Conservation (phyloP, 1,139 yeast genomes). For the Debaryomyces robertsiae region DNA sequence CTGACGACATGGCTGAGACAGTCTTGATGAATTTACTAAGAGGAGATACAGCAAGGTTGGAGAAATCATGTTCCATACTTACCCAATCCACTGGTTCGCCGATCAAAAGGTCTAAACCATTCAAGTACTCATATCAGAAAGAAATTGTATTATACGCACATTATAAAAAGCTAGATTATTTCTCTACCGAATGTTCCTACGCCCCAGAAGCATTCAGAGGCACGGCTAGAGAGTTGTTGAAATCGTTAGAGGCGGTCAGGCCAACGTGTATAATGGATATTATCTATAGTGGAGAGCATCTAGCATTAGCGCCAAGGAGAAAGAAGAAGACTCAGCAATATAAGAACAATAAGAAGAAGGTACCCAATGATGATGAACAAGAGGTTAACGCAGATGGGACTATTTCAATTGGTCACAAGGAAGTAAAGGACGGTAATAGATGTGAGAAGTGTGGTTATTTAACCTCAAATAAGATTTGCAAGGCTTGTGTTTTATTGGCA, state of each 20-base stretch:
- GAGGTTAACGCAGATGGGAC: conserved; percentile 66
- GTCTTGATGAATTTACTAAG: conserved; percentile 90
- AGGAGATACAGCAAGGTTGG: conserved; percentile 95
- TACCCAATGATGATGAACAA: conserved; percentile 31
- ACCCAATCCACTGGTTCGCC: conserved; percentile 82
- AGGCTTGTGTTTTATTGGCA: conserved; percentile 86
- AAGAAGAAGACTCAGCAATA: conserved; percentile 32
- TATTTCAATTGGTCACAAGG: conserved; percentile 39
- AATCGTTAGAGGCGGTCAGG: conserved; percentile 84
- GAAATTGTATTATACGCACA: conserved; percentile 98
- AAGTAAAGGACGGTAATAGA: conserved; percentile 61
- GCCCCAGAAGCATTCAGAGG: conserved; percentile 99
- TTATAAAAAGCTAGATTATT: conserved; percentile 90
- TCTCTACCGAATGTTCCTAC: conserved; percentile 95
- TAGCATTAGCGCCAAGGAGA: conserved; percentile 63
- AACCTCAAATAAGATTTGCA: conserved; percentile 85
- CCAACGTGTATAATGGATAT: conserved; percentile 95
- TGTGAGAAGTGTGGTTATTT: conserved; percentile 93
- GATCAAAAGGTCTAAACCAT: conserved; percentile 89
- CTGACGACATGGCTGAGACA: conserved; percentile 99
- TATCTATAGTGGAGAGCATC: conserved; percentile 89
- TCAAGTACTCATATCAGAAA: conserved; percentile 94
- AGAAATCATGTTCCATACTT: conserved; percentile 84
- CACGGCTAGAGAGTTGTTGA: conserved; percentile 90
- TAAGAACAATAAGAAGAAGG: conserved; percentile 32